Evolutionary conservation across 2,329 filamentous ascomycete species (phyloP), one percentile per base, ranked within the genome.

Genomic region (Diplocarpon rosae): DNA sequence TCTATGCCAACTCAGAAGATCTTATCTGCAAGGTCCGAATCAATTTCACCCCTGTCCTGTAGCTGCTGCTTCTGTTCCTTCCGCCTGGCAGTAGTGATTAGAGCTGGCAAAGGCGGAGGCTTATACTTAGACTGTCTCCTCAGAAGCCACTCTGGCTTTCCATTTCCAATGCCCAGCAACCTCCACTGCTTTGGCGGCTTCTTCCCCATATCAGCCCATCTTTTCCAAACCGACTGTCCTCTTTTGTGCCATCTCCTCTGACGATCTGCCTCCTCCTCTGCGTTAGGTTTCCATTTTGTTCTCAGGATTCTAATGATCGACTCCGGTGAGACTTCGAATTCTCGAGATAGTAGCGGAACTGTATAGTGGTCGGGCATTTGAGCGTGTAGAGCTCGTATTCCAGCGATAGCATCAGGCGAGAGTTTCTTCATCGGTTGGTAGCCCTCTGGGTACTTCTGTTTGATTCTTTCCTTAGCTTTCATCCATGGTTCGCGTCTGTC

Each of bases 401-500:
- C 89, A n/a, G 85, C 81, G 28, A 95, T 70, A 1, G 89, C 87
- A 63, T 96, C 90, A 0, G 92, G 92, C 0, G 92, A 96, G 9
- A 98, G 73, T 47, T 81, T 81, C 64, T 94, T 95, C 39, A 76
- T 74, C 27, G 92, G 90, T 24, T 73, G 72, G 89, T 90, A 98
- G 9, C 81, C 78, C 7, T 81, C 75, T 1, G 78, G 78, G 52
- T 95, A 92, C 59, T 96, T 98, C 49, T 76, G 65, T 56, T 80
- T 75, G 30, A 93, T 65, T 0, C 79, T 83, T 1, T 67, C 68
- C 62, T 95, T 95, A 53, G 95, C 83, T 12, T 76, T 62, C 60
- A 76, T 72, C 92, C 92, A 96, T 3, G 58, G 48, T 51, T 80
- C 73, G 3, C 57, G 62, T 46, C 64, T 51, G 14, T 50, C 47